Percentiles rank a stretch among this genome's conserved stretches.
These are phyloP conservation scores for Cicer chorassanicum DNA, from an alignment of 306 rosid species.

Conservation along the genomic window DNA sequence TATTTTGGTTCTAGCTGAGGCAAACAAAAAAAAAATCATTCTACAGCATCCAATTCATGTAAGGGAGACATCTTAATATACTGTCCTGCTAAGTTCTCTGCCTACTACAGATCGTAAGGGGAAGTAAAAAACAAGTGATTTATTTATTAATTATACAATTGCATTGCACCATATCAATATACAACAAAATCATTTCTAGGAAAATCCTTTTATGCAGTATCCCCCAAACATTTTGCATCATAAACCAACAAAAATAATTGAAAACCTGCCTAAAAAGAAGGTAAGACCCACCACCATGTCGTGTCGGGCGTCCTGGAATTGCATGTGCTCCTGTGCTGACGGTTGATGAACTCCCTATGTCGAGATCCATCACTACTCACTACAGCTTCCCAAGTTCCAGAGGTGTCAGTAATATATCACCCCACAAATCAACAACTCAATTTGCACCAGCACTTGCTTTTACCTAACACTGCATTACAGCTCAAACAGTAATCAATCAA, in stretches of 20 bases:
- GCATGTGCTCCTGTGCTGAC: conserved; percentile 33
- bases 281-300: conserved; percentile 46
- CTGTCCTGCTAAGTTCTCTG: not conserved
- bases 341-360: conserved; percentile 49
- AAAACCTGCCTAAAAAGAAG: conserved; percentile 30
- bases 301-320: conserved; percentile 35
- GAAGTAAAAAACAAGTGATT: conserved; percentile 18
- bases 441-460: conserved; percentile 42
- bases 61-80: conserved; percentile 24
- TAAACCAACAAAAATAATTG: conserved; percentile 20
- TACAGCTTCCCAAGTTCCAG: conserved; percentile 37
- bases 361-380: conserved; percentile 53
- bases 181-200: conserved; percentile 1
- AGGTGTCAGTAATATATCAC: conserved; percentile 28
- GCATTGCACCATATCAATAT: conserved; percentile 29
- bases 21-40: not conserved
- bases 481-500: conserved; percentile 38
- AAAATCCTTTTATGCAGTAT: conserved; percentile 19
- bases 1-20: conserved; percentile 20
- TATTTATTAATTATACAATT: conserved; percentile 16
- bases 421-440: conserved; percentile 41
- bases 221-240: conserved; percentile 6
- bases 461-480: conserved; percentile 38
- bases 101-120: conserved; percentile 16
- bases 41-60: not conserved